phyloP scores from a whole-genome alignment of 2,329 filamentous ascomycete genomes.

The Fusarium burgessii region DNA sequence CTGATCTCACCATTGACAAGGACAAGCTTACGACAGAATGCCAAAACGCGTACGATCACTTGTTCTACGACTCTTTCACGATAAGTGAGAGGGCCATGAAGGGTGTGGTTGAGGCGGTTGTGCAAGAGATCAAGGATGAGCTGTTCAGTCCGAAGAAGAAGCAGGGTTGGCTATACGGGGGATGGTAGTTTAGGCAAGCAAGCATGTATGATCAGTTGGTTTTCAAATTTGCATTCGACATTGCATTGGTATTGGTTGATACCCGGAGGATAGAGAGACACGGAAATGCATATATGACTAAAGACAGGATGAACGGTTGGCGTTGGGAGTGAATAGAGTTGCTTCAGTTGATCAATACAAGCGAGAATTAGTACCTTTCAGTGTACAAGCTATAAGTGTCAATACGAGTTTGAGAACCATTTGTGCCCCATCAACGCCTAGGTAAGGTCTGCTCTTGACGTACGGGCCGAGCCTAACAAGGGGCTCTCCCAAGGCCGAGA shows the following conservation, averaged over 20 bases:
- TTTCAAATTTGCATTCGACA: slow-evolving; percentile 1
- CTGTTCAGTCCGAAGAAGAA: slow-evolving; percentile 40
- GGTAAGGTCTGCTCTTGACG: not conserved
- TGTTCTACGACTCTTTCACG: slow-evolving; percentile 66
- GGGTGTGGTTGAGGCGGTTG: slow-evolving; percentile 34
- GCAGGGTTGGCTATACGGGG: slow-evolving; percentile 35
- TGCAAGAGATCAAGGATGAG: slow-evolving; percentile 37
- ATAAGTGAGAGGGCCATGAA: slow-evolving; percentile 53
- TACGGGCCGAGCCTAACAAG: slow-evolving; percentile 13
- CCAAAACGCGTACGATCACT: slow-evolving; percentile 57
- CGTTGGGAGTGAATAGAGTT: slow-evolving; percentile 14
- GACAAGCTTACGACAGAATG: slow-evolving; percentile 49
- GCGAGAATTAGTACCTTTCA: not conserved
- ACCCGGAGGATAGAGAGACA: slow-evolving; percentile 12
- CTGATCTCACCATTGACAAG: slow-evolving; percentile 28
- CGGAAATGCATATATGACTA: slow-evolving; percentile 13
- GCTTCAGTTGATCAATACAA: not conserved
- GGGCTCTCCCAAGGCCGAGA: not conserved
- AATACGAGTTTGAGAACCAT: not conserved
- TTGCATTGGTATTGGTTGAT: slow-evolving; percentile 21
- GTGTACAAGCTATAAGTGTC: not conserved
- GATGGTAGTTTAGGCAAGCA: slow-evolving; percentile 10
- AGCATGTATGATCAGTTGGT: not conserved
- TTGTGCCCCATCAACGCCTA: not conserved
- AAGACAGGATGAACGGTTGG: slow-evolving; percentile 11